Base-by-base conservation (phyloP, 257 asterid species). In the Parsonsia alboflavescens region DNA sequence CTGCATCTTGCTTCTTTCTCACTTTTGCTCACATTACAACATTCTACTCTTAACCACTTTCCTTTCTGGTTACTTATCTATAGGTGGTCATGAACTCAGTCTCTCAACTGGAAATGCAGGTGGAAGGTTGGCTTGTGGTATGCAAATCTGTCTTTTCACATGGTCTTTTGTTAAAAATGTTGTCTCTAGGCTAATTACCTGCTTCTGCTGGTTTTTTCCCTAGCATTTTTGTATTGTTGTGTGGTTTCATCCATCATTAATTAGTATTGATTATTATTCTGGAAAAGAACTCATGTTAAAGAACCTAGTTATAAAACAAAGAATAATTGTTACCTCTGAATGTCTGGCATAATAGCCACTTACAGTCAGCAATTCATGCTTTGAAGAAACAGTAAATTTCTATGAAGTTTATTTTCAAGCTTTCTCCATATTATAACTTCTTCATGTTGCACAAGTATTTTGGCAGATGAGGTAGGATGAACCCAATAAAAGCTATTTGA, bases 51-150 rank as follows among this genome's bases (percentile, higher is more conserved):
- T 17, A 21, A 22, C 54, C 11, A 46, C 16, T 24, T 19, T 36
- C 48, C 36, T 39, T 21, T 41, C 61, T 66, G 36, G 54, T 58
- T 59, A 48, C 74, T 62, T 2, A 28, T 58, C 39, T 82, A 65
- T 80, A 93, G 98, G 97, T 73, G 97, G 98, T 64, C 98, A 93
- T 59, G 97, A 93, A 81, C 98, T 93, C 75, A 93, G 98, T 74
- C 96, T 93, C 64, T 62, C 83, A 75, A 91, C 98, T 45, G 98
- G 98, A 67, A 93, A 93, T 85, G 98, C 98, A 19, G 98, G 98
- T 56, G 98, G 98, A 72, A 86, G 98, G 79, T 82, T 93, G 87
- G 98, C 98, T 33, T 93, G 98, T 70, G 98, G 98, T 93, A 91
- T 68, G 91, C 62, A 44, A 28, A 61, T 73, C 30, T 42, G 24